Base-by-base conservation (phyloP, 257 asterid genomes). In the Anisodus acutangulus region DNA sequence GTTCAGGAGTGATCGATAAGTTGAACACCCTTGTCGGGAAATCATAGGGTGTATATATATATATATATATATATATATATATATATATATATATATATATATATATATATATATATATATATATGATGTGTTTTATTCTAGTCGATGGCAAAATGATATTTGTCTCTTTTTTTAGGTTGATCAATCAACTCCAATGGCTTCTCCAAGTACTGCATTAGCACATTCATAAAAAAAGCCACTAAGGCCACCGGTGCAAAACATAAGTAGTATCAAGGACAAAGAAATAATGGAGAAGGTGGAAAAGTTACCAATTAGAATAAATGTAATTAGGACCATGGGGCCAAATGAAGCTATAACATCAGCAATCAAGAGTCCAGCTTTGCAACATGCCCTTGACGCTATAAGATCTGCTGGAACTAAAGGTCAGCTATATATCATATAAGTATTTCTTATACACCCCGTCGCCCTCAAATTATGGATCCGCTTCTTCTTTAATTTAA, bases 371-470 rank as follows among this genome's bases (percentile, higher is more conserved):
- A 74, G 47, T 74, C 60, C 41, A 19, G 80, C 80, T 74, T 74
- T 74, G 41, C 60, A n/a, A 22, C 80, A n/a, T 49, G 80, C 60
- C 60, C 80, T 74, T 74, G 60, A 19, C 26, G 6, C 10, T 47
- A 74, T 74, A 74, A 74, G 80, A 74, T 3, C 43, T 8, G 11
- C 11, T 0, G 54, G 11, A 8, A 7, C 12, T 49, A 49, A 49
- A 66, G 74, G 74, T 66, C n/a, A 66, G 9, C 17, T 64, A 26
- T 39, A 2, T 2, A 39, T 4, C 4, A 39, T 39, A 39, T 22
- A 22, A 22, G 26, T 22, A 22, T 22, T 22, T 22, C 26, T 22
- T 22, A 22, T 22, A 22, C 26, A 22, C 26, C 26, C 26, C 26
- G 26, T 0, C 26, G 26, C 26, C 26, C 26, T 22, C 26, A 22